Evolutionary conservation across 495 filamentous ascomycete species (phyloP), one percentile per base, ranked within the genome.

Genomic region (Pseudomonodictys pantanalensis): DNA sequence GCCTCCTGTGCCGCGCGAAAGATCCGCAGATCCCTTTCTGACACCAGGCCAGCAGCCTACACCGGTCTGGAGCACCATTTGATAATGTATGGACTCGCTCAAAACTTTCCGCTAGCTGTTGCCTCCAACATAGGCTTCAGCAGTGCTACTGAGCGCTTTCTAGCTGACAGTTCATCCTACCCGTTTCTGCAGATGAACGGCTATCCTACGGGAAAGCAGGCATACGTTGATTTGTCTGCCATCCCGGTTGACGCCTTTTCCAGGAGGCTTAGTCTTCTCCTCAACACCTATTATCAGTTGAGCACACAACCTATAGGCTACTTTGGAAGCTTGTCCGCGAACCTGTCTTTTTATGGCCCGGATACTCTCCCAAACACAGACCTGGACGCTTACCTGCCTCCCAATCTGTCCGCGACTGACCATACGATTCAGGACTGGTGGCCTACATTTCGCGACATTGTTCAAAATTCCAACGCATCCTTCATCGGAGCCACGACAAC

Each of bases 231-330:
- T 26, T 3, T 68, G 8, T 58, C 61, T 2, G 8, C 43, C 0
- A 20, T 68, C 1, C 49, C 66, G 12, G 7, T 46, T 2, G 48
- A 60, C 2, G 7, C 47, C n/a, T 62, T 66, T 45, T 58, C 63
- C 1, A 56, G 22, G 15, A 47, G 64, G 22, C 52, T 69, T 2
- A 55, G 52, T 20, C 18, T 67, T 15, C 6, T 67, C 1, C 12
- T 60, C 11, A 69, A 69, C 39, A 66, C 63, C 1, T 69, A 50
- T 49, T 69, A 53, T 35, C 63, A 69, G 39, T 6, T 61, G 4
- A 56, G 29, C 18, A 22, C 57, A 2, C 33, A 39, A 17, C 54
- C 67, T 25, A 55, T 29, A 20, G 58, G 28, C 6, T 63, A 60
- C 32, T 30, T 44, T 17, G 62, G 58, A 9, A 32, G 39, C 20